Evolutionary conservation across 1,139 yeast genomes (phyloP).

Genomic region (Candida neerlandica): DNA sequence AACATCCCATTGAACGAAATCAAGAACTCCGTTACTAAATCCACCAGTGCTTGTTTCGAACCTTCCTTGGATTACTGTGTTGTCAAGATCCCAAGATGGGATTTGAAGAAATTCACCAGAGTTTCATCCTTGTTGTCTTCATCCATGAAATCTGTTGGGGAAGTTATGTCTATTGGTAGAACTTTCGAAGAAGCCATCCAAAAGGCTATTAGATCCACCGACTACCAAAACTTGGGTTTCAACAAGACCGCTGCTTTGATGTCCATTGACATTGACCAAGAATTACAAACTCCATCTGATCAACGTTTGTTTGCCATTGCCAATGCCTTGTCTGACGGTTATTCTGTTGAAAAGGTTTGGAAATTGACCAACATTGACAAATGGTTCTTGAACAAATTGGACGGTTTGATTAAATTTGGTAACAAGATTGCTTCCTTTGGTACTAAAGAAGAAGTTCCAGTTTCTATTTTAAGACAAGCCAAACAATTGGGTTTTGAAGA

Average conservation of each 20-base stretch:
- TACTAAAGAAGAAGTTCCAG: conserved; percentile 52
- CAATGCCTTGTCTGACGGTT: conserved; percentile 86
- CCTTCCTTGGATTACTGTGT: conserved; percentile 97
- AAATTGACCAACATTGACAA: conserved; percentile 90
- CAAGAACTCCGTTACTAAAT: conserved; percentile 94
- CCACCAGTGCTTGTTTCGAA: conserved; percentile 95
- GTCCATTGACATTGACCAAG: conserved; percentile 63
- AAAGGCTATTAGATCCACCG: conserved; percentile 96
- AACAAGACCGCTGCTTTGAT: conserved; percentile 44
- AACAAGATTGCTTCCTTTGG: conserved; percentile 62
- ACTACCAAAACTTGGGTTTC: conserved; percentile 92
- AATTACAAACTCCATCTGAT: conserved; percentile 88
- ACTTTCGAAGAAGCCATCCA: conserved; percentile 97
- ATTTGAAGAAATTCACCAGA: conserved; percentile 73
- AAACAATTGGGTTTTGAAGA: conserved; percentile 96
- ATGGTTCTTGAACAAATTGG: conserved; percentile 92
- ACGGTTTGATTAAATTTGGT: conserved; percentile 71
- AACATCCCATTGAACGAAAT: conserved; percentile 85
- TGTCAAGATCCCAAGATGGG: conserved; percentile 98
- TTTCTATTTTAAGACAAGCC: conserved; percentile 57
- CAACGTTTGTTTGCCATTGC: conserved; percentile 99
- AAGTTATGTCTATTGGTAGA: conserved; percentile 98
- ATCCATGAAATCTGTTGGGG: conserved; percentile 98
- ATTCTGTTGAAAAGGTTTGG: conserved; percentile 88
- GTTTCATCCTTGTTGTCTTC: conserved; percentile 36